Conservation (phyloP, 139 green algal species). For the Spirogloea muscicola region DNA sequence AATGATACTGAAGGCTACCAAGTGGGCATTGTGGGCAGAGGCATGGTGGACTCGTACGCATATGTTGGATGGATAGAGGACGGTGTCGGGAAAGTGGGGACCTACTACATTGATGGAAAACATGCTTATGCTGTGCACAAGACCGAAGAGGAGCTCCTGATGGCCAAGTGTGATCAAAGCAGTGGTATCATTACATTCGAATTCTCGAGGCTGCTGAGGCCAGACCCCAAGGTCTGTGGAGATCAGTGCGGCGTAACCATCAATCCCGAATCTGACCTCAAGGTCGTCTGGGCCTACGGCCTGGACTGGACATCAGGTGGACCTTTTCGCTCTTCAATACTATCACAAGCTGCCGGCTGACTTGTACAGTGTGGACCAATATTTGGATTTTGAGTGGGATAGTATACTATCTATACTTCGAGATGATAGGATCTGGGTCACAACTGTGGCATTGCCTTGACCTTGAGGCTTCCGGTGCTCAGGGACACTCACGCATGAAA, state of each 20-base stretch:
- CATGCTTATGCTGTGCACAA: conserved; percentile 7
- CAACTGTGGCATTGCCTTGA: no score
- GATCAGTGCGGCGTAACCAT: conserved; percentile 38
- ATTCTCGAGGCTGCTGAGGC: conserved; percentile 23
- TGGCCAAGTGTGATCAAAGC: not conserved
- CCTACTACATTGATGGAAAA: conserved; percentile 31
- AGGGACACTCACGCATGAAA: conserved; percentile 20
- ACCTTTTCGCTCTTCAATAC: no score
- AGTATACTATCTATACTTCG: no score
- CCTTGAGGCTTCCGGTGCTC: no score
- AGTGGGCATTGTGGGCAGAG: conserved; percentile 14
- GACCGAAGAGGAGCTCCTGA: not conserved
- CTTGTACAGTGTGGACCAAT: no score
- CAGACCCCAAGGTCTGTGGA: not conserved
- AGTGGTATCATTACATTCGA: conserved; percentile 29
- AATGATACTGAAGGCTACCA: no score
- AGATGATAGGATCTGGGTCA: no score
- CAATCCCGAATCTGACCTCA: conserved; percentile 13
- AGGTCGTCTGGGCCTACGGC: conserved; percentile 36
- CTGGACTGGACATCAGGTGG: conserved; percentile 30
- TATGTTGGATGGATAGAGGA: conserved; percentile 45
- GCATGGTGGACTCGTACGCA: conserved; percentile 37
- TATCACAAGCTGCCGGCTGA: no score
- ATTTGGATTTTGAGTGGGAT: no score
- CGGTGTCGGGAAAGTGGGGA: conserved; percentile 6